Conservation (phyloP, 2,329 filamentous ascomycete genomes). For the Raffaelea ambrosiae region DNA sequence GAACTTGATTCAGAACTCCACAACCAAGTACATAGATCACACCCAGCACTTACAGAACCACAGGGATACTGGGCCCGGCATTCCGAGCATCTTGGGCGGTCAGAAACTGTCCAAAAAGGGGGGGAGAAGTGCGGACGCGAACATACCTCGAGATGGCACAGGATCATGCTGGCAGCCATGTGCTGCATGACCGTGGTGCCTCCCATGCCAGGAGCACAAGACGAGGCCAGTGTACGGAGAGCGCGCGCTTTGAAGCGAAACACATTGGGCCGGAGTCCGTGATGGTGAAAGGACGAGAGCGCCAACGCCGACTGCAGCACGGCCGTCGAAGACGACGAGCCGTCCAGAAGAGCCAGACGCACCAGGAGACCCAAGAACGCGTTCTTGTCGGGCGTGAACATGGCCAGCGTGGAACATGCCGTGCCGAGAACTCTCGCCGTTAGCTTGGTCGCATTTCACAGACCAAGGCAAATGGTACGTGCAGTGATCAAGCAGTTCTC, state of each 20-base stretch:
- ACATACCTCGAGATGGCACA: slow-evolving; percentile 6
- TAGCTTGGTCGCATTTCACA: too few species aligned
- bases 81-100: too few species aligned
- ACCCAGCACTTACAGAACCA: slow-evolving; percentile 5
- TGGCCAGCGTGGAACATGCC: slow-evolving; percentile 4
- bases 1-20: neutral
- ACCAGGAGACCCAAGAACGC: slow-evolving; percentile 1
- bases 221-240: slow-evolving; percentile 3
- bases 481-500: slow-evolving; percentile 5
- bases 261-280: slow-evolving; percentile 3
- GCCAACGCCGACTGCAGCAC: slow-evolving; percentile 5
- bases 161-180: slow-evolving; percentile 4
- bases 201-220: neutral
- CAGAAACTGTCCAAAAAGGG: too few species aligned
- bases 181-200: slow-evolving; percentile 1
- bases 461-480: neutral
- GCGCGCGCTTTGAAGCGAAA: slow-evolving; percentile 2
- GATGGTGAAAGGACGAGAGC: slow-evolving; percentile 3
- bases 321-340: slow-evolving; percentile 2
- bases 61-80: slow-evolving; percentile 1
- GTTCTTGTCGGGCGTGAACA: slow-evolving; percentile 2
- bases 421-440: neutral
- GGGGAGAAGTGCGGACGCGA: too few species aligned
- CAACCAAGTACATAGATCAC: neutral
- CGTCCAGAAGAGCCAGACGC: slow-evolving; percentile 4